Percentiles rank a stretch among this genome's conserved stretches.
These are phyloP conservation scores for Hymenoscyphus albidus DNA, from an alignment of 2,329 filamentous ascomycete genomes.

Conservation along the genomic window DNA sequence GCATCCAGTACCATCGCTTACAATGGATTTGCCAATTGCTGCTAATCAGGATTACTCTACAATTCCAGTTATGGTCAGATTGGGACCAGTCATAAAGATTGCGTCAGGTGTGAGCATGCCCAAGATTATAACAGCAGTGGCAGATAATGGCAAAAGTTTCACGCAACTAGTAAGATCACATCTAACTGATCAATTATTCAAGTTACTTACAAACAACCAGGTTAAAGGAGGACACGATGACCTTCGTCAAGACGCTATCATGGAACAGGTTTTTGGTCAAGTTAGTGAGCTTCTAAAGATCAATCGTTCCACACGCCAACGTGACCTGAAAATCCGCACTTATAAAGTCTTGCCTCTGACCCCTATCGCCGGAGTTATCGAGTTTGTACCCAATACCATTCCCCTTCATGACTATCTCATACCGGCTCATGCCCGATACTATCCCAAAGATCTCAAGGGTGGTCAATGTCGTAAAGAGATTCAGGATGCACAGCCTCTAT, in stretches of 20 bases:
- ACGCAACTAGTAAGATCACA: conserved; percentile 67
- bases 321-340: conserved; percentile 84
- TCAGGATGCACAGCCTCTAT: conserved; percentile 63
- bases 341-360: conserved; percentile 96
- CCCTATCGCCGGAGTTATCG: conserved; percentile 82
- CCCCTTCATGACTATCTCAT: conserved; percentile 89
- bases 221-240: conserved; percentile 96
- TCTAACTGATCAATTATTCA: neutral
- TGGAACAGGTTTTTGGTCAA: conserved; percentile 98
- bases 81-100: conserved; percentile 75
- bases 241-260: conserved; percentile 92
- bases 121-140: conserved; percentile 83
- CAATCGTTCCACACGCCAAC: conserved; percentile 81
- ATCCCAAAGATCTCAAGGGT: conserved; percentile 77
- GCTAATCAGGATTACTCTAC: conserved; percentile 70
- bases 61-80: conserved; percentile 68
- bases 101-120: conserved; percentile 88
- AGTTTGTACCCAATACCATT: conserved; percentile 92
- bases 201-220: conserved; percentile 36
- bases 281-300: conserved; percentile 86
- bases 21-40: conserved; percentile 76
- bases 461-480: conserved; percentile 77
- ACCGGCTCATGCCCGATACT: conserved; percentile 83
- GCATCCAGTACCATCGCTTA: conserved; percentile 78
- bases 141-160: conserved; percentile 72